These are phyloP conservation scores for Fagopyrum homotropicum DNA, from an alignment of 148 eudicot species.

Conservation along the genomic window DNA sequence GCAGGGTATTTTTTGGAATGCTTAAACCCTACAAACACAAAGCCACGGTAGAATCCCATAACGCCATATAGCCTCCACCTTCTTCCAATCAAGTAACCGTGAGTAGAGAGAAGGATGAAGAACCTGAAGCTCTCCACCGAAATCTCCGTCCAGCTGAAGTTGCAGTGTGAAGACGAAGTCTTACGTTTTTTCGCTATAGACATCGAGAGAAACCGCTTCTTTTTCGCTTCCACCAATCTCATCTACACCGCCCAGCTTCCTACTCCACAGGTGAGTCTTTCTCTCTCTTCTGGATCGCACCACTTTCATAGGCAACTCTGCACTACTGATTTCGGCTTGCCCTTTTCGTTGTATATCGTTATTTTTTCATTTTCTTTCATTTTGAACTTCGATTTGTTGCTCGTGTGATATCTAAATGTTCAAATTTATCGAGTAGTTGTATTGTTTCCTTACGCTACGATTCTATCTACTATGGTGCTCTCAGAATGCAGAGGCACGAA, in stretches of 20 bases:
- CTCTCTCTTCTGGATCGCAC: not conserved
- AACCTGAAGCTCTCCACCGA: constrained; percentile 70
- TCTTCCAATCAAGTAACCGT: not conserved
- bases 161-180: constrained; percentile 44
- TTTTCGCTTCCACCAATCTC: constrained; percentile 59
- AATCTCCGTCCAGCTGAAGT: constrained; percentile 40
- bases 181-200: constrained; percentile 66
- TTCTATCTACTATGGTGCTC: constrained; percentile 8
- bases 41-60: not conserved
- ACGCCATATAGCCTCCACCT: not conserved
- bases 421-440: not conserved
- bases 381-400: not conserved
- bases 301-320: not conserved
- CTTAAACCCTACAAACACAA: constrained; percentile 9
- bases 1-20: constrained; percentile 1
- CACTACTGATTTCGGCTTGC: not conserved
- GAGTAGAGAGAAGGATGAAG: constrained; percentile 35
- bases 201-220: constrained; percentile 79
- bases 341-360: not conserved
- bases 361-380: not conserved
- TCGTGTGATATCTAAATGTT: not conserved
- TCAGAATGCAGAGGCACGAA: constrained; percentile 59
- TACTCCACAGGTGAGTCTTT: constrained; percentile 38
- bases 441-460: not conserved
- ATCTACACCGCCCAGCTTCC: constrained; percentile 55